Percentiles rank a stretch among this genome's conserved stretches.
Evolutionary conservation across 805 yeast genomes (phyloP).

Genomic region (Sugiyamaella chiloensis): DNA sequence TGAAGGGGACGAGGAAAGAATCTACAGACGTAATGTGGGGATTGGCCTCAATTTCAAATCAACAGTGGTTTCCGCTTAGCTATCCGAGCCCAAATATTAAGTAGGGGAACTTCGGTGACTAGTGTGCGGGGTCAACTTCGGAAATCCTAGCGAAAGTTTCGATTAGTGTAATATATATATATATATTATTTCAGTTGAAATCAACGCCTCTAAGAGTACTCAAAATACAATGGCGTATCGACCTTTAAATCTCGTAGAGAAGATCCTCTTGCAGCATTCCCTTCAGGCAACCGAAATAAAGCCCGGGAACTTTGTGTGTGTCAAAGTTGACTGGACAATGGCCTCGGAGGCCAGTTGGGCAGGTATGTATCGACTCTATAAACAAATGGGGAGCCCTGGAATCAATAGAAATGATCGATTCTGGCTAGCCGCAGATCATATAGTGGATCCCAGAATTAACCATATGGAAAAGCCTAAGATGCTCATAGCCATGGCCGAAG

Average conservation of each 20-base stretch:
- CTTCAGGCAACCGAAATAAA: conserved; percentile 6
- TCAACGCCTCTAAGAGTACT: background rate
- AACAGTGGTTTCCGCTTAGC: too few relatives aligned
- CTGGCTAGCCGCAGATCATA: conserved; percentile 21
- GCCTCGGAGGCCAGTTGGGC: conserved; percentile 17
- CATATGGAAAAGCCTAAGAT: conserved; percentile 13
- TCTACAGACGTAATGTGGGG: too few relatives aligned
- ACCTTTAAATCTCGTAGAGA: conserved; percentile 12
- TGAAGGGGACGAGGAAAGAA: too few relatives aligned
- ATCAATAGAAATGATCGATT: conserved; percentile 14
- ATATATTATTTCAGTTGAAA: background rate
- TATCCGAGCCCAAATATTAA: too few relatives aligned
- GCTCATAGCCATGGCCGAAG: conserved; percentile 14
- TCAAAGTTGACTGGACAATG: conserved; percentile 17
- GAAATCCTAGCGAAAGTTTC: too few relatives aligned
- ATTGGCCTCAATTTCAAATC: too few relatives aligned
- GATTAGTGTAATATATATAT: background rate
- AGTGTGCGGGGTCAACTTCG: too few relatives aligned
- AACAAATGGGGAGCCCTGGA: conserved; percentile 17
- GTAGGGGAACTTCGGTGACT: too few relatives aligned
- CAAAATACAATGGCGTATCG: background rate
- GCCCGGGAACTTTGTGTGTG: conserved; percentile 16
- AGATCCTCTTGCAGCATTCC: conserved; percentile 14
- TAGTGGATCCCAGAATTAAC: conserved; percentile 18
- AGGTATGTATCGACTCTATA: conserved; percentile 13